Percentiles rank a stretch among this genome's conserved stretches.
Conservation (phyloP, 305 asterid species). For the Ajuga reptans region DNA sequence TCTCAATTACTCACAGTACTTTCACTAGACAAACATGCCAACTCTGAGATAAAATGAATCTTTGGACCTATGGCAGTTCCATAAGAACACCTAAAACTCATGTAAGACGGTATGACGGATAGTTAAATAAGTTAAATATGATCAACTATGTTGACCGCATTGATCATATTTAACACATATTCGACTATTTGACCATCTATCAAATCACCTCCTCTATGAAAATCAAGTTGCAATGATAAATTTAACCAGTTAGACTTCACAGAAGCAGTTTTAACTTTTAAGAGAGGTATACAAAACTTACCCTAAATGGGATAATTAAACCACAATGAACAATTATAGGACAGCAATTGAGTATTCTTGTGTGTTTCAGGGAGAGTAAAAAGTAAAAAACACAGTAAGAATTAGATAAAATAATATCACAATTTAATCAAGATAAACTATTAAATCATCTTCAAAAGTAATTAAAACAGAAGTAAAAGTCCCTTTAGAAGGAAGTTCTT, state of each 20-base stretch:
- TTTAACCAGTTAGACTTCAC: neutral
- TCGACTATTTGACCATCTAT: too few relatives aligned
- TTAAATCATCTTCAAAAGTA: neutral
- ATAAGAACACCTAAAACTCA: neutral
- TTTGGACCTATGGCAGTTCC: conserved; percentile 2
- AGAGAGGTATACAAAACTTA: neutral
- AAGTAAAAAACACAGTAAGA: neutral
- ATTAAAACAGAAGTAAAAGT: neutral
- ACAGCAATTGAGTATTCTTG: neutral
- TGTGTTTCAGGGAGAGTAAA: neutral
- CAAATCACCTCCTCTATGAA: too few relatives aligned
- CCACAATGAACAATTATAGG: neutral
- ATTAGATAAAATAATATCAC: conserved; percentile 8
- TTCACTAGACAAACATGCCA: neutral
- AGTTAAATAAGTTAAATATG: too few relatives aligned
- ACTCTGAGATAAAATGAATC: neutral
- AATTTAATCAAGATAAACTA: conserved; percentile 25
- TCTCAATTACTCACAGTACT: too few relatives aligned
- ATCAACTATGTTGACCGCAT: too few relatives aligned
- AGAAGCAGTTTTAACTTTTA: neutral
- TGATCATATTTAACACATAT: too few relatives aligned
- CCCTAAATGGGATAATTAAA: neutral
- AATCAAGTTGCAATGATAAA: neutral
- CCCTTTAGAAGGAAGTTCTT: neutral
- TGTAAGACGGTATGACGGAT: too few relatives aligned